Percentiles rank a stretch among this genome's conserved stretches.
These are phyloP conservation scores for Exserohilum rostratum DNA, from an alignment of 2,329 filamentous ascomycete species.

Conservation along the genomic window DNA sequence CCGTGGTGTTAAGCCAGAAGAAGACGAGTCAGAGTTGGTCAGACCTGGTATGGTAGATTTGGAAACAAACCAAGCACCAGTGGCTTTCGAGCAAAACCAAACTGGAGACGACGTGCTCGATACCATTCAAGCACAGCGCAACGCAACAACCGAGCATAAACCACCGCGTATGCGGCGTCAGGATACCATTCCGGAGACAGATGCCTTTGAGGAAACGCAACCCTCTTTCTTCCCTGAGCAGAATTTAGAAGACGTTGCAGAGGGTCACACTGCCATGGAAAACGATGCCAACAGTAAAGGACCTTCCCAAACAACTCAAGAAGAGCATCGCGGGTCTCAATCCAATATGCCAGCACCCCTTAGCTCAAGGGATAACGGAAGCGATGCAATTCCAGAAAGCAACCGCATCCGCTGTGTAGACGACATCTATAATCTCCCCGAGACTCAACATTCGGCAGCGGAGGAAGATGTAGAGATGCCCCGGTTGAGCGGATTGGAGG, in stretches of 20 bases:
- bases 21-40: slow-evolving; percentile 13
- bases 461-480: slow-evolving; percentile 44
- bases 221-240: slow-evolving; percentile 29
- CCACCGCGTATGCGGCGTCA: slow-evolving; percentile 29
- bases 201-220: slow-evolving; percentile 44
- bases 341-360: slow-evolving; percentile 17
- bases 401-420: slow-evolving; percentile 37
- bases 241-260: background rate
- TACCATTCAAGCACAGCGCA: background rate
- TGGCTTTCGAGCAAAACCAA: slow-evolving; percentile 27
- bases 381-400: slow-evolving; percentile 13
- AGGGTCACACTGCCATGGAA: background rate
- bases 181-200: slow-evolving; percentile 42
- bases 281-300: slow-evolving; percentile 30
- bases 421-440: slow-evolving; percentile 46
- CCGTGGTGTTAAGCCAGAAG: slow-evolving; percentile 5
- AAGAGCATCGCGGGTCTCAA: slow-evolving; percentile 42
- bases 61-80: slow-evolving; percentile 27
- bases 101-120: background rate
- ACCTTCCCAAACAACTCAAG: slow-evolving; percentile 45
- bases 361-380: slow-evolving; percentile 23
- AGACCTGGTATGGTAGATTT: slow-evolving; percentile 14
- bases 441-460: slow-evolving; percentile 38
- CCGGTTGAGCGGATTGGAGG: slow-evolving; percentile 39
- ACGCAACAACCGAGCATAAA: background rate